Evolutionary conservation across 1,284 basidiomycete genomes (phyloP).

Genomic region (Cutaneotrichosporon mucoides): DNA sequence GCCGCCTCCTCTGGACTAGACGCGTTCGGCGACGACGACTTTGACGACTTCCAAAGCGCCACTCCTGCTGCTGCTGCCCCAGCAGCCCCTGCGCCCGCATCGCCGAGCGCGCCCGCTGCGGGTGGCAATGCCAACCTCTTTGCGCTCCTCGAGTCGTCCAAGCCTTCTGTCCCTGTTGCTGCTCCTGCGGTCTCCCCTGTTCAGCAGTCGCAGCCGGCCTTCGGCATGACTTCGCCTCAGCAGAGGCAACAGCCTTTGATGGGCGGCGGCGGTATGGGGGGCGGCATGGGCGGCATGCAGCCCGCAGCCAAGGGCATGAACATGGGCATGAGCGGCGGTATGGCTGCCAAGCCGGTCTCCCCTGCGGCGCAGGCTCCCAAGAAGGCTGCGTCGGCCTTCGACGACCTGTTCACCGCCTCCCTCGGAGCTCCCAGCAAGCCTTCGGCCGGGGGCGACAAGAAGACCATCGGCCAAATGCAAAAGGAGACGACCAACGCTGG

Average conservation of each 20-base stretch:
- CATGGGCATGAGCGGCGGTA: slow-evolving; percentile 14
- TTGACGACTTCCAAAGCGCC: slow-evolving; percentile 84
- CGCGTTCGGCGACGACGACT: slow-evolving; percentile 60
- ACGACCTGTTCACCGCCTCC: slow-evolving; percentile 85
- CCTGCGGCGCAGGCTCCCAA: slow-evolving; percentile 8
- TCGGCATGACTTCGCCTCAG: slow-evolving; percentile 16
- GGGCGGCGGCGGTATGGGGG: neutral
- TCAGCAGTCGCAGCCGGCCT: slow-evolving; percentile 20
- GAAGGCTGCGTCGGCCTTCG: slow-evolving; percentile 55
- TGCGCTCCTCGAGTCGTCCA: slow-evolving; percentile 48
- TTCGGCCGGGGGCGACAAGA: slow-evolving; percentile 44
- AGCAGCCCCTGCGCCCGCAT: slow-evolving; percentile 14
- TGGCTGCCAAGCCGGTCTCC: slow-evolving; percentile 10
- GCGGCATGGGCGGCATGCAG: neutral
- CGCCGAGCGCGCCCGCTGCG: slow-evolving; percentile 20
- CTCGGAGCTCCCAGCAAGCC: slow-evolving; percentile 49
- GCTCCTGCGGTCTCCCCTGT: slow-evolving; percentile 6
- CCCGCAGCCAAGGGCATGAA: neutral
- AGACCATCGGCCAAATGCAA: slow-evolving; percentile 81
- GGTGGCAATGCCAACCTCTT: slow-evolving; percentile 50
- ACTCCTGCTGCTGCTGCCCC: slow-evolving; percentile 53
- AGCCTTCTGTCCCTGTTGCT: slow-evolving; percentile 6
- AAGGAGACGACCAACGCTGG: slow-evolving; percentile 73
- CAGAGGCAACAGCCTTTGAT: neutral
- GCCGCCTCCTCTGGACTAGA: slow-evolving; percentile 22